These are phyloP conservation scores for Rhizopogon vinicolor DNA, from an alignment of 768 basidiomycete species.

Conservation along the genomic window DNA sequence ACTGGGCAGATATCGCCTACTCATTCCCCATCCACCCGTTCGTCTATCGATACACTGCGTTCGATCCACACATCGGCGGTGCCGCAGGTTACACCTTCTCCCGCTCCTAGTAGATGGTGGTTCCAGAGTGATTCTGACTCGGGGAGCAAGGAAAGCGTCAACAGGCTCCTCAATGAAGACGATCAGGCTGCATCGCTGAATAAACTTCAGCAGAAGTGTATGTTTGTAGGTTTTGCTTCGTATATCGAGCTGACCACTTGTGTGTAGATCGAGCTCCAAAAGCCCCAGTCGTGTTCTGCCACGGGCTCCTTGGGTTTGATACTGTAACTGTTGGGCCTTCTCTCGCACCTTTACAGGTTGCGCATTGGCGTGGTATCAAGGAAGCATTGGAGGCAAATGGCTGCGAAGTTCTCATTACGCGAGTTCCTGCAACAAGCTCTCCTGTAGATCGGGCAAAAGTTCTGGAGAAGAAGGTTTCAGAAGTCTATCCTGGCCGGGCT, in stretches of 20 bases:
- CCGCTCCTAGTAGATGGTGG: conserved; percentile 40
- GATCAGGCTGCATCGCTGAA: conserved; percentile 44
- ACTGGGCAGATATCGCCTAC: conserved; percentile 17
- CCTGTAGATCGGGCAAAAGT: conserved; percentile 87
- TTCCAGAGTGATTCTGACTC: conserved; percentile 36
- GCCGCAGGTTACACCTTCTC: conserved; percentile 22
- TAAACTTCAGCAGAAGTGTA: conserved; percentile 49
- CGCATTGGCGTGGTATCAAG: conserved; percentile 96
- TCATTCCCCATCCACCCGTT: conserved; percentile 36
- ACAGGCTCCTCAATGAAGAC: conserved; percentile 45
- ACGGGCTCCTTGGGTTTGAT: conserved; percentile 90
- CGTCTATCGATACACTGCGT: conserved; percentile 60
- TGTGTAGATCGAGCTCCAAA: conserved; percentile 66
- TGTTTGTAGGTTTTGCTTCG: conserved; percentile 17
- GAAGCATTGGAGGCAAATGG: conserved; percentile 89
- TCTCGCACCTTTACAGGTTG: conserved; percentile 78
- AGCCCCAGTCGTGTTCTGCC: conserved; percentile 92
- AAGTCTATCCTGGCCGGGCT: conserved; percentile 73
- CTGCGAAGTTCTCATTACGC: conserved; percentile 85
- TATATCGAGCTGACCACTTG: not conserved
- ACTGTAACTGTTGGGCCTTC: conserved; percentile 73
- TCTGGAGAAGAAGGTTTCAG: conserved; percentile 76
- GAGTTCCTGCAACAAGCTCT: conserved; percentile 90
- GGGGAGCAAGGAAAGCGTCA: conserved; percentile 35
- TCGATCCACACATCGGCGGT: conserved; percentile 28